phyloP scores from a whole-genome alignment of 345 rosid genomes.

The Gossypium thurberi region DNA sequence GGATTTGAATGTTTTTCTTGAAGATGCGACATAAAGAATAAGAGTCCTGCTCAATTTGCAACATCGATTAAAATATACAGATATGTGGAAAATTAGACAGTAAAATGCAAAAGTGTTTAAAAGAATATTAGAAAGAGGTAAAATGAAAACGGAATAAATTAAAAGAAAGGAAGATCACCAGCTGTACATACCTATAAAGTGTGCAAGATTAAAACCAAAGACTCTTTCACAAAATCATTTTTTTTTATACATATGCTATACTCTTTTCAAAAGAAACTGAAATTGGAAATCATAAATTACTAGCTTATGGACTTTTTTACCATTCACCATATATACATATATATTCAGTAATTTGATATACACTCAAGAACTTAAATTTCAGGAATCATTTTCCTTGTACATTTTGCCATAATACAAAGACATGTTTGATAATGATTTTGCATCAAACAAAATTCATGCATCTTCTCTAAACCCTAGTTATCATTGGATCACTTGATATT shows the following conservation, averaged over 20 bases:
- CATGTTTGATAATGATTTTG: neutral
- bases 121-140: conserved; percentile 12
- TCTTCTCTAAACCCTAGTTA: conserved; percentile 1
- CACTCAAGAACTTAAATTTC: neutral
- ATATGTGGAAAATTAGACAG: neutral
- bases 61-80: neutral
- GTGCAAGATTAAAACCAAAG: conserved; percentile 23
- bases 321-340: too few relatives aligned
- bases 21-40: conserved; percentile 72
- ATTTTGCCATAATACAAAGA: neutral
- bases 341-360: too few relatives aligned
- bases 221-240: conserved; percentile 29
- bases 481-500: neutral
- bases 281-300: conserved; percentile 7
- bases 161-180: conserved; percentile 6
- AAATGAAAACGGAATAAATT: conserved; percentile 14
- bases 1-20: conserved; percentile 50
- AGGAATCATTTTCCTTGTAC: neutral
- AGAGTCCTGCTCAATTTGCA: conserved; percentile 41
- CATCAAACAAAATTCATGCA: neutral
- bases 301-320: too few relatives aligned
- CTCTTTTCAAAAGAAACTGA: conserved; percentile 21
- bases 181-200: conserved; percentile 22
- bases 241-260: conserved; percentile 4
- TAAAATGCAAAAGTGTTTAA: conserved; percentile 7